Evolutionary conservation across 1,284 basidiomycete genomes (phyloP), one percentile per base, ranked within the genome.

Genomic region (Ustilago loliicola): DNA sequence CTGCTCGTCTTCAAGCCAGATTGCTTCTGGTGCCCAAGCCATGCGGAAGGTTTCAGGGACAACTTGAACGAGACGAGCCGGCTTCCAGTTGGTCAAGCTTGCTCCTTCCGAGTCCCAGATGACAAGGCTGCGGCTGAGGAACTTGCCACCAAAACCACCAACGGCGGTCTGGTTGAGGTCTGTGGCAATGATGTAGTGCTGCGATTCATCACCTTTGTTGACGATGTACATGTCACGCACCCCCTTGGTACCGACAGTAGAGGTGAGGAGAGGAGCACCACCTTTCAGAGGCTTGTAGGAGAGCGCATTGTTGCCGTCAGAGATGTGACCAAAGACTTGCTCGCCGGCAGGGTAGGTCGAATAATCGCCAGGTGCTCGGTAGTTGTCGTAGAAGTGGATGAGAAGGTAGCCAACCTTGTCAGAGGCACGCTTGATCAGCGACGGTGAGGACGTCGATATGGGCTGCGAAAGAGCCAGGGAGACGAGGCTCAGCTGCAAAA

Each of bases 201-300:
- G 61, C 40, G 50, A 59, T 15, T 64, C 65, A 38, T 77, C 71
- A 7, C 30, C 52, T 19, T 63, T 74, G 42, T 47, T 50, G 7
- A 70, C 71, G 34, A 77, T 42, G 36, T 63, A 77, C 36, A 69
- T 51, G 65, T 77, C 74, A 27, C 74, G 59, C 56, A 63, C 71
- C 21, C 55, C 74, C 40, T 61, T 57, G 23, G 63, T 77, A 17
- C 74, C 70, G 15, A 69, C 56, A 9, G 29, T 54, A 10, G 71
- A 61, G 34, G 47, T 55, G 13, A 77, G 61, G 21, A 77, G 48
- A 9, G 70, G 64, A 5, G 66, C 50, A 23, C 71, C 70, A 11
- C 45, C 61, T 5, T 77, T 77, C 23, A 77, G 62, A 23, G 66
- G 23, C 25, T 52, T 63, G 65, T 64, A 77, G 21, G 48, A 58